These are phyloP conservation scores for Furcasterigmium sp. DNA, from an alignment of 2,329 filamentous ascomycete genomes.

Conservation along the genomic window DNA sequence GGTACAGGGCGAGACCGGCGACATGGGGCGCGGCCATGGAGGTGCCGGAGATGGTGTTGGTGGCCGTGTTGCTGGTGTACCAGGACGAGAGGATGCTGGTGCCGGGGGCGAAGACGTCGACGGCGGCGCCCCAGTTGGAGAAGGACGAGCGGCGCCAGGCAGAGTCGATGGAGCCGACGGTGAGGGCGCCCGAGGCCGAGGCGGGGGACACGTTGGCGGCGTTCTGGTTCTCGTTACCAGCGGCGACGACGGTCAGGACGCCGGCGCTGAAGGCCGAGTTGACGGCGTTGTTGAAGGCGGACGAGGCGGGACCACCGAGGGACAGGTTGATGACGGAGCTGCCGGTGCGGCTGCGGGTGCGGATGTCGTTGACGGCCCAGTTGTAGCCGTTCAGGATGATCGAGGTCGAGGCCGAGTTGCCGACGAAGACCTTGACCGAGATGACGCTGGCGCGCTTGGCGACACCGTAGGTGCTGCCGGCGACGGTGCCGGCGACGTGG, in stretches of 20 bases:
- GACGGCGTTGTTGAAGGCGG: constrained; percentile 31
- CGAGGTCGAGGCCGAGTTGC: constrained; percentile 14
- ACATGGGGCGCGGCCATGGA: constrained; percentile 60
- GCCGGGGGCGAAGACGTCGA: constrained; percentile 50
- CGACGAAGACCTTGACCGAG: constrained; percentile 39
- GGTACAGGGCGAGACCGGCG: constrained; percentile 55
- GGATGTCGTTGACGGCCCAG: constrained; percentile 19
- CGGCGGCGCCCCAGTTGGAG: constrained; percentile 38
- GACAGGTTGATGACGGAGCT: constrained; percentile 34
- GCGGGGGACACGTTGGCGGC: constrained; percentile 22
- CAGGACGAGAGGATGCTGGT: constrained; percentile 39
- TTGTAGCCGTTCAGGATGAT: constrained; percentile 15
- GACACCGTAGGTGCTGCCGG: constrained; percentile 37
- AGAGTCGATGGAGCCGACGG: constrained; percentile 21
- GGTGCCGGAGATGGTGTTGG: constrained; percentile 49
- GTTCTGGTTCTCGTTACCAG: constrained; percentile 27
- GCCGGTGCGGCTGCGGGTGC: constrained; percentile 13
- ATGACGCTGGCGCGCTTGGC: constrained; percentile 37
- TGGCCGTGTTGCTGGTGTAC: constrained; percentile 34
- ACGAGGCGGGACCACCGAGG: constrained; percentile 24
- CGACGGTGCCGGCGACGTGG: constrained; percentile 40
- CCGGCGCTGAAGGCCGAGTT: constrained; percentile 24
- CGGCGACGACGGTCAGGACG: constrained; percentile 33
- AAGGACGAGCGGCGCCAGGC: constrained; percentile 1
- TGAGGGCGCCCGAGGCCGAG: constrained; percentile 23